Conservation (phyloP, 2,329 filamentous ascomycete species). For the Botrytis deweyae region DNA sequence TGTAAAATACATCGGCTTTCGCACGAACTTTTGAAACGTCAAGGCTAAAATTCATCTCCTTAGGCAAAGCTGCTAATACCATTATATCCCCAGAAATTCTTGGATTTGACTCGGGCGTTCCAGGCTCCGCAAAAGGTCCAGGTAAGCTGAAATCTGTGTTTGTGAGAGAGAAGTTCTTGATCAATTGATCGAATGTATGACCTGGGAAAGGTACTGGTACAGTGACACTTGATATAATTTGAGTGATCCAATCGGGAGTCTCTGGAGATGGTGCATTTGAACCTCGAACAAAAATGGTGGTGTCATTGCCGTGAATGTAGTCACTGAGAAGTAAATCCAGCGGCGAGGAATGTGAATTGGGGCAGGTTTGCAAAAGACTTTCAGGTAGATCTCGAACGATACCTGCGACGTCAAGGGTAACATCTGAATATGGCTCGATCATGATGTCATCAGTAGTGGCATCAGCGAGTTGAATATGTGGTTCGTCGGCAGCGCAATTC, state of each 20-base stretch:
- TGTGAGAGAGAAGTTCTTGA: conserved; percentile 83
- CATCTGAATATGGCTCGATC: conserved; percentile 65
- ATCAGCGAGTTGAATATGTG: conserved; percentile 75
- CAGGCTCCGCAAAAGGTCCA: conserved; percentile 73
- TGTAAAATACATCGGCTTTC: conserved; percentile 77
- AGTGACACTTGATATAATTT: conserved; percentile 77
- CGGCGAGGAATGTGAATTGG: conserved; percentile 74
- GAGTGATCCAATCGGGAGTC: conserved; percentile 78
- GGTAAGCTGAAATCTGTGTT: conserved; percentile 86
- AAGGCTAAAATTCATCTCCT: conserved; percentile 83
- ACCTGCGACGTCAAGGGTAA: conserved; percentile 69
- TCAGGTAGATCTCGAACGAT: conserved; percentile 72
- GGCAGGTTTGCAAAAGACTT: conserved; percentile 70
- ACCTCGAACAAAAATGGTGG: conserved; percentile 80
- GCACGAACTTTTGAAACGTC: conserved; percentile 76
- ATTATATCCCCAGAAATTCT: conserved; percentile 80
- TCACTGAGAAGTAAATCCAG: conserved; percentile 77
- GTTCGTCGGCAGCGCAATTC: conserved; percentile 70
- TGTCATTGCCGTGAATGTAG: conserved; percentile 78
- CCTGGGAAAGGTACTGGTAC: conserved; percentile 84
- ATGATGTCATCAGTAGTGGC: conserved; percentile 67
- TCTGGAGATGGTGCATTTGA: conserved; percentile 63
- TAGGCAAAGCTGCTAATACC: conserved; percentile 74
- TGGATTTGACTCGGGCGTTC: conserved; percentile 69
- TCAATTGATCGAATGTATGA: conserved; percentile 74